Base-by-base conservation (phyloP, 2,329 filamentous ascomycete species). In the Penicillium aurantiogriseum region DNA sequence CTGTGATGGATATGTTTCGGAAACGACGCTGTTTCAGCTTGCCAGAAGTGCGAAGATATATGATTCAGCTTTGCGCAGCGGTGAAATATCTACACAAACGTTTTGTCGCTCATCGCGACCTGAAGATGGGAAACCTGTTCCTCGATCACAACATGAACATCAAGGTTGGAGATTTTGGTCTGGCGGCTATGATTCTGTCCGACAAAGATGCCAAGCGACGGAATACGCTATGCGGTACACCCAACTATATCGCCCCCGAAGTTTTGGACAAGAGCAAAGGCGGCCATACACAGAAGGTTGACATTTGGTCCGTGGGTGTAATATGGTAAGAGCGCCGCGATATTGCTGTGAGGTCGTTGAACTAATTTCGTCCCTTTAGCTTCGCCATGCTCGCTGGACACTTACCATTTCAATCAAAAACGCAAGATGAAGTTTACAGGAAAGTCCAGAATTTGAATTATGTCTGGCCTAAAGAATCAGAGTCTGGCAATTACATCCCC, bases 101-200 rank as follows among this genome's bases (percentile, higher is more conserved):
- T 72, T 94, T 93, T 63, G 95, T 99, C 61, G 96, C 97, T 49
- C 94, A 99, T 76, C 87, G 94, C 49, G 94, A 99, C 75, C 77
- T 99, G 67, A 99, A 99, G 77, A 97, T 97, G 81, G 95, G 94
- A 48, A 99, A 99, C 73, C 88, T 99, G 65, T 99, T 99, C 69
- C 82, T 99, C 51, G 94, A 99, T 74, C 85, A 86, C 53, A 83
- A 92, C 65, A 97, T 99, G 93, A 96, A 99, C 70, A 88, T 96
- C 67, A 99, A 99, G 74, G 91, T 99, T 67, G 94, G 94, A 44
- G 94, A 99, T 74, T 99, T 99, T 77, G 94, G 94, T 3, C 82
- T 99, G 54, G 94, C 94, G 31, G 94, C 95, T 29, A 81, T 99
- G 67, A 81, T 97, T 56, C 87, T 97, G 44, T 95, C 92, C 10